Base-by-base conservation (phyloP, 345 rosid species). In the Aquilaria yunnanensis region DNA sequence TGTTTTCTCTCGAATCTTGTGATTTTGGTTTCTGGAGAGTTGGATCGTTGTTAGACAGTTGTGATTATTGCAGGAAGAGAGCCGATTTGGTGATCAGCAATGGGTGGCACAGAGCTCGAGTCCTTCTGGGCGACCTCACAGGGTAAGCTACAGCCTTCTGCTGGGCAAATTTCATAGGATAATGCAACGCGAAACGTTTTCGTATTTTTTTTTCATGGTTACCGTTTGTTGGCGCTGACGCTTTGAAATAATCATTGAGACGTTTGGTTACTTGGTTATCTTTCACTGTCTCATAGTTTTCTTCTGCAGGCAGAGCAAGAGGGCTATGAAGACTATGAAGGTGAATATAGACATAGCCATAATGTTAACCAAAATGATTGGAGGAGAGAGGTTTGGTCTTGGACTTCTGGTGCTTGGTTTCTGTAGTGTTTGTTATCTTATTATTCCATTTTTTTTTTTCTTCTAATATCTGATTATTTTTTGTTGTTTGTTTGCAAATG, bases 111-210 rank as follows among this genome's bases (percentile, higher is more conserved):
- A 63, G 41, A 71, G 45, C 49, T 79, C 82, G 12, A 65, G 76
- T 47, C 63, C 74, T 65, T 69, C 80, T 59, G 62, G 82, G 73
- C 70, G 70, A 37, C 63, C 81, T 14, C 76, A 69, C n/a, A 61
- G 58, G 84, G 89, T 81, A 48, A 56, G 13, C 32, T 51, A 60
- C 46, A n/a, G 47, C 8, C 43, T 37, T 37, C 5, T 14, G 6
- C 8, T 23, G 16, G 23, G 23, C 23, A 23, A 23, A 23, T 23
- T 23, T 23, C 23, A 23, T 23, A 23, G 23, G 23, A 23, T 23
- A 23, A 23, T 23, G 23, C 23, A 23, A 23, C 23, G 23, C 23
- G 23, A 23, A 23, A 23, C 23, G 23, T 23, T 23, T 23, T 23
- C 23, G 23, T 23, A 23, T 23, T 23, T 23, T 23, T 23, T 23